Evolutionary conservation across 306 rosid genomes (phyloP).

Genomic region (Rosa persica): DNA sequence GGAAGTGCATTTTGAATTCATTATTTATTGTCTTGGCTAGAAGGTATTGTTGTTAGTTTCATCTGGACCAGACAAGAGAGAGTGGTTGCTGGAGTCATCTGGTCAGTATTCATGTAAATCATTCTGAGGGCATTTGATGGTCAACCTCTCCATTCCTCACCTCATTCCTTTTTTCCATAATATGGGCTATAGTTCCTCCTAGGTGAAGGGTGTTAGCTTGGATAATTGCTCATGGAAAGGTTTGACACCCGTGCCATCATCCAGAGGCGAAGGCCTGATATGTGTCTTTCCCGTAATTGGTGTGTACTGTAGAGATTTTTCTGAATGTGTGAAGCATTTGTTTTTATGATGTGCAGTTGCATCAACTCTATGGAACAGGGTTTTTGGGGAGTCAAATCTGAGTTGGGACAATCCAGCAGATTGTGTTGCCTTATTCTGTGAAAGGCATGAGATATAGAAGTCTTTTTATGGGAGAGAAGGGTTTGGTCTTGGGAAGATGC

Average conservation of each 20-base stretch:
- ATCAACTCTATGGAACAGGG: background rate
- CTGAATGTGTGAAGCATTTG: background rate
- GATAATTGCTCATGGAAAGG: background rate
- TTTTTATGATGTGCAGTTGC: background rate
- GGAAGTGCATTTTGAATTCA: background rate
- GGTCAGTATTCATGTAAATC: background rate
- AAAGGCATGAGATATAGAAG: background rate
- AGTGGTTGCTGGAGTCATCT: background rate
- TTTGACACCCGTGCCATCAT: background rate
- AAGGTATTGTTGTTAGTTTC: background rate
- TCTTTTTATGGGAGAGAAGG: background rate
- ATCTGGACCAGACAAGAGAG: background rate
- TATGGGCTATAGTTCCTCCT: background rate
- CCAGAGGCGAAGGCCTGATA: background rate
- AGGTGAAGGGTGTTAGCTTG: background rate
- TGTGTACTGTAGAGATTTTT: background rate
- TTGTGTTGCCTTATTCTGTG: too few species aligned
- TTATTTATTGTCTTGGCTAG: background rate
- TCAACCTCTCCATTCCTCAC: background rate
- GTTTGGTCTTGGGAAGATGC: background rate
- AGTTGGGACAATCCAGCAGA: background rate
- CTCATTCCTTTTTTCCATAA: background rate
- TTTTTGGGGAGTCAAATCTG: background rate
- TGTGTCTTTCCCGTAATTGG: background rate
- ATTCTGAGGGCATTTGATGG: background rate